Evolutionary conservation across 2,329 filamentous ascomycete genomes (phyloP).

Genomic region (Penicillium sumatraense): DNA sequence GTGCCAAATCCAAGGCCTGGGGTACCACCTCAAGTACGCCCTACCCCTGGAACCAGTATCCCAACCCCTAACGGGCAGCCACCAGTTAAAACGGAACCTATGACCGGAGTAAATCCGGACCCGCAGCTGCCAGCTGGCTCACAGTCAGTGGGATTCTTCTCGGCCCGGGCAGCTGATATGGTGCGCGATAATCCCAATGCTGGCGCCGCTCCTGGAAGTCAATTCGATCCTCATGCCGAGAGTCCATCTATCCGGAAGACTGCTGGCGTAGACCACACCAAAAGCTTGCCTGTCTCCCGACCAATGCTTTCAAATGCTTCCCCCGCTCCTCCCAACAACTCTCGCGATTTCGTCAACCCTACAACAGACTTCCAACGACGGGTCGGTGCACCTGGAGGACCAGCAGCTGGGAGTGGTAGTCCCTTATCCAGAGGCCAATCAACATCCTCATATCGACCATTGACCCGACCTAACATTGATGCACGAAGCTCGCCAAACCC

Average conservation of each 20-base stretch:
- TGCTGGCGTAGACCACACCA: constrained; percentile 80
- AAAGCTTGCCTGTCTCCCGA: constrained; percentile 72
- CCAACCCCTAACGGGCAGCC: constrained; percentile 21
- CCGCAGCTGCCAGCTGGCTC: constrained; percentile 32
- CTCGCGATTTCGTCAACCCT: constrained; percentile 42
- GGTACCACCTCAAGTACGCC: constrained; percentile 21
- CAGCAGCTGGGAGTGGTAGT: constrained; percentile 29
- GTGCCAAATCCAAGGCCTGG: constrained; percentile 23
- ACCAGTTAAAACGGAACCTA: constrained; percentile 33
- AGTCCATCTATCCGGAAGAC: constrained; percentile 89
- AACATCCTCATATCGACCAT: constrained; percentile 49
- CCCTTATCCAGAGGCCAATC: constrained; percentile 40
- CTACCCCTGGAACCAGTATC: constrained; percentile 13
- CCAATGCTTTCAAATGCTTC: constrained; percentile 39
- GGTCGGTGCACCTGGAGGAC: constrained; percentile 38
- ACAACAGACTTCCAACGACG: constrained; percentile 39
- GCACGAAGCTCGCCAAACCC: constrained; percentile 26
- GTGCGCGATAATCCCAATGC: constrained; percentile 57
- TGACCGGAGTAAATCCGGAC: constrained; percentile 22
- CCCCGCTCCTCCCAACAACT: constrained; percentile 34
- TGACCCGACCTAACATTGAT: constrained; percentile 47
- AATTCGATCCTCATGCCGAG: constrained; percentile 75
- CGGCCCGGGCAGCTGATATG: constrained; percentile 67
- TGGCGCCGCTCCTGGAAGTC: constrained; percentile 50
- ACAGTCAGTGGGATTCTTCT: constrained; percentile 64